Evolutionary conservation across 345 rosid species (phyloP), one percentile per base, ranked within the genome.

Genomic region (Odontarrhena argentea): DNA sequence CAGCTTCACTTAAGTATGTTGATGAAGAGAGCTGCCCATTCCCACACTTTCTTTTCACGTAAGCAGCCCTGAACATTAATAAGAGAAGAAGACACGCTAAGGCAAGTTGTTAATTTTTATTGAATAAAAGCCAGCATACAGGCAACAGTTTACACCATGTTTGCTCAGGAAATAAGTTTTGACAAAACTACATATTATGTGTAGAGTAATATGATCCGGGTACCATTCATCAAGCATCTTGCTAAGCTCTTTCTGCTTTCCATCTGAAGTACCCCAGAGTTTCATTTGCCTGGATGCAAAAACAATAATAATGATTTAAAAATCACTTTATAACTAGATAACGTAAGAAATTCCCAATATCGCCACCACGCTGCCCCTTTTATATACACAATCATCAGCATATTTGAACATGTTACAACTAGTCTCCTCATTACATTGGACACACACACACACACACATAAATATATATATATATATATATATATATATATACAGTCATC

Each of bases 201-300:
- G 51, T 77, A 74, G 78, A 38, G 40, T 43, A 46, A n/a, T 50
- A 61, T 30, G 46, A 56, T 64, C 56, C 9, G 48, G 30, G 24
- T 80, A 91, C 99, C 99, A 94, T 83, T 94, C 99, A 83, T 88
- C 99, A 56, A 94, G 88, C 95, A 94, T 80, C 85, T 85, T 83
- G 86, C 88, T 70, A 48, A 94, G 89, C 78, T 83, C 87, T 70
- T 60, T 80, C 83, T 85, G 92, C 82, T 91, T 94, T 80, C 77
- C 99, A 15, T 80, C 62, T 61, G 95, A 91, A 45, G 88, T 88
- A 50, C 89, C 87, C 97, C 97, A 94, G 51, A 42, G 88, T 56
- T 85, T 83, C 93, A 94, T 91, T 77, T 88, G 97, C 85, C 99
- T 94, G 77, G 67, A 68, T 15, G 55, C 63, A 66, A 51, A 56